phyloP scores from a whole-genome alignment of 2,329 filamentous ascomycete genomes.

The Calonectria pseudoturangicola region DNA sequence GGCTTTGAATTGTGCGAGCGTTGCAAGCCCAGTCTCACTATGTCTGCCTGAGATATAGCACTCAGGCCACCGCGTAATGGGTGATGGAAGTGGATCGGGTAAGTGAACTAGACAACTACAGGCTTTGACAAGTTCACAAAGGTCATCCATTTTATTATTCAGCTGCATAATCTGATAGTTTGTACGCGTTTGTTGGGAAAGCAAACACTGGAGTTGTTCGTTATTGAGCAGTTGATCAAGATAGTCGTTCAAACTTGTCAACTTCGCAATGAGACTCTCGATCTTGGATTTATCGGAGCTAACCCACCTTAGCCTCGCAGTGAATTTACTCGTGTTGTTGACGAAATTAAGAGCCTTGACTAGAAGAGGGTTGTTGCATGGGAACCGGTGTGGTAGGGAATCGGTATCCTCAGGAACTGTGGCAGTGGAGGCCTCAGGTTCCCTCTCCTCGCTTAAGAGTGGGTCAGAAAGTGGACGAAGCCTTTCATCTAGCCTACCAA shows the following conservation, averaged over 20 bases:
- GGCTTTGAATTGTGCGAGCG: neutral
- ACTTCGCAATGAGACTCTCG: neutral
- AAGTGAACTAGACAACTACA: neutral
- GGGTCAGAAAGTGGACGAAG: neutral
- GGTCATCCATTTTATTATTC: conserved; percentile 4
- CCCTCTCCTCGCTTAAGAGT: neutral
- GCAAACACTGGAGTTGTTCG: neutral
- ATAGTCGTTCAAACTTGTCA: neutral
- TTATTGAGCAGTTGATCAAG: neutral
- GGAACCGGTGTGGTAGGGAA: neutral
- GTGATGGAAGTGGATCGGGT: neutral
- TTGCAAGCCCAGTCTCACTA: neutral
- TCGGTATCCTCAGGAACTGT: neutral
- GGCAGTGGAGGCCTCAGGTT: neutral
- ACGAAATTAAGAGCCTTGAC: neutral
- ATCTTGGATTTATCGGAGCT: neutral
- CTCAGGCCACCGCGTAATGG: neutral
- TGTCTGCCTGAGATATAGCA: neutral
- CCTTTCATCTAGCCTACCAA: neutral
- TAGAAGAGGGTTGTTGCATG: neutral
- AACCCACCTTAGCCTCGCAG: neutral
- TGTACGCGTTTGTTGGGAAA: neutral
- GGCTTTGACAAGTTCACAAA: neutral
- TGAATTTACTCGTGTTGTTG: neutral
- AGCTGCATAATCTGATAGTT: conserved; percentile 6